Evolutionary conservation across 306 rosid genomes (phyloP), one percentile per base, ranked within the genome.

Genomic region (Phaseolus lunatus): DNA sequence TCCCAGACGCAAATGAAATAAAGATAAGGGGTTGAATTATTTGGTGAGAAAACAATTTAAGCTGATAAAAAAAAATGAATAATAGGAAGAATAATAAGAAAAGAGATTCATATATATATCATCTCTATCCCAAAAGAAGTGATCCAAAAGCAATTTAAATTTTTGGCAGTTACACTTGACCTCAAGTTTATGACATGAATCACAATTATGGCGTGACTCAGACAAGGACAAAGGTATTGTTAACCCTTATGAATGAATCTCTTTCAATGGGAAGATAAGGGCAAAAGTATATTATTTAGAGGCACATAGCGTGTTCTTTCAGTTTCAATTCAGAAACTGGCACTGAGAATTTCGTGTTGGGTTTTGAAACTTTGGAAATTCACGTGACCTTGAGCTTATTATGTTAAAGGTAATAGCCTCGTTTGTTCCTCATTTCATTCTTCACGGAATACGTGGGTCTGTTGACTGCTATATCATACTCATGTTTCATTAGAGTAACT

Each of bases 191-290:
- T 77, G 78, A 72, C 54, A 72, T 59, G 80, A 62, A 31, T 50
- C 73, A 76, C 37, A 75, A 35, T 67, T 45, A 77, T 50, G 27
- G 83, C 83, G 75, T 81, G 84, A 80, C 47, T 39, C 35, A 9
- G 8, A 65, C 33, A 64, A 26, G 4, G 76, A 77, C 81, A 77
- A 72, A 65, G 37, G 33, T 41, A 3, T 45, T 44, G 47, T 59
- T 47, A 76, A 64, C 64, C 20, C 61, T 23, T 39, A 70, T 70
- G 79, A 70, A 43, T 20, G 4, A 8, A 2, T 7, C 26, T 5
- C 43, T 61, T 64, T 31, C 19, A 52, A 26, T 27, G 73, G 45
- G 0, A 64, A 39, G 78, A 67, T 13, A 45, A 19, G 45, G 85
- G 22, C 39, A 22, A 75, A 59, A 54, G 79, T 72, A 15, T 48